phyloP scores from a whole-genome alignment of 768 basidiomycete species.

The Lactarius vividus region DNA sequence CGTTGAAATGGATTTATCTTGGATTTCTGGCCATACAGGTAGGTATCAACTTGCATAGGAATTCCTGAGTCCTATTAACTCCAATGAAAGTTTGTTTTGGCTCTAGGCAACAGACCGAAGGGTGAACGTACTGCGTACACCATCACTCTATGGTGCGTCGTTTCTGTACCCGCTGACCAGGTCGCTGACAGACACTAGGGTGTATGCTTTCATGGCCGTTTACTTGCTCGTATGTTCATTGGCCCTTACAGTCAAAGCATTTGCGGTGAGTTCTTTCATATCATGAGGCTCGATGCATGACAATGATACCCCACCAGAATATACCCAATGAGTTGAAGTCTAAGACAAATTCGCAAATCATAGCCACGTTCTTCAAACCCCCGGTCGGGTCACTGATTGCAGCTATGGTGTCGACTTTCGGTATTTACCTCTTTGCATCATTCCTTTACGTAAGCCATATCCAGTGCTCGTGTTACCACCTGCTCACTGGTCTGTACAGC shows the following conservation, averaged over 20 bases:
- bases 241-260: constrained; percentile 77
- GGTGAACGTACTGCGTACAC: constrained; percentile 77
- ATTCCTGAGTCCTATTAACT: background rate
- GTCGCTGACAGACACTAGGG: constrained; percentile 43
- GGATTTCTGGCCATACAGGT: constrained; percentile 79
- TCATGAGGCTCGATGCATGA: constrained; percentile 3
- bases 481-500: constrained; percentile 42
- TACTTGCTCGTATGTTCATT: constrained; percentile 89
- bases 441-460: constrained; percentile 70
- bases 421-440: constrained; percentile 82
- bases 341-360: constrained; percentile 48
- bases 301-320: constrained; percentile 37
- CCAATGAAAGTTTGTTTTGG: constrained; percentile 55
- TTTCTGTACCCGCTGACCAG: background rate
- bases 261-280: constrained; percentile 48
- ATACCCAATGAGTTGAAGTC: constrained; percentile 52
- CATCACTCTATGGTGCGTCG: constrained; percentile 62
- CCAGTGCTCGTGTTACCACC: background rate
- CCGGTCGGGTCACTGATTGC: constrained; percentile 81
- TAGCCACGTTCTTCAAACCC: constrained; percentile 64
- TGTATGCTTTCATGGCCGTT: constrained; percentile 77
- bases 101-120: constrained; percentile 81
- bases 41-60: constrained; percentile 21
- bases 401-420: constrained; percentile 86
- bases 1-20: constrained; percentile 84